phyloP scores from a whole-genome alignment of 768 basidiomycete genomes.

The Rhizopogon roseolus region DNA sequence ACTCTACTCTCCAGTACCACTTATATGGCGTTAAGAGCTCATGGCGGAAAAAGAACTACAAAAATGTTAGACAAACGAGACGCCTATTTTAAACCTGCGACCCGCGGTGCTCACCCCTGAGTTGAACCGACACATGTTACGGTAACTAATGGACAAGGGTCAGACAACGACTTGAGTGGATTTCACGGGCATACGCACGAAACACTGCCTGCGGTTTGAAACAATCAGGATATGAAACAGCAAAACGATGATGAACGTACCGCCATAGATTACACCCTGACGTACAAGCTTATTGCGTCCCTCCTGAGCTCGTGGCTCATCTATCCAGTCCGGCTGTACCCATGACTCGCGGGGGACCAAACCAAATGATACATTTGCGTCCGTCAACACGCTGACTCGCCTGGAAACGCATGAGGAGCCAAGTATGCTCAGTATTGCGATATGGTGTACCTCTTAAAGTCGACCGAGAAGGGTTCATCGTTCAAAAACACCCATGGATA shows the following conservation, averaged over 20 bases:
- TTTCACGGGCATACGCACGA: slow-evolving; percentile 27
- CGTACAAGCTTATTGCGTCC: slow-evolving; percentile 47
- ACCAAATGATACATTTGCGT: slow-evolving; percentile 46
- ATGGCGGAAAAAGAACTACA: slow-evolving; percentile 52
- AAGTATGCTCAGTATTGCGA: neutral
- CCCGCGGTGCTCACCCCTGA: slow-evolving; percentile 44
- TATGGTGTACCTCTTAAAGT: slow-evolving; percentile 42
- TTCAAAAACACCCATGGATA: slow-evolving; percentile 68
- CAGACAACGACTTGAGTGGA: neutral
- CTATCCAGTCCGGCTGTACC: slow-evolving; percentile 71
- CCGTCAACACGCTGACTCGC: slow-evolving; percentile 32
- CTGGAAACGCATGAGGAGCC: slow-evolving; percentile 21
- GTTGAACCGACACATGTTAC: slow-evolving; percentile 79
- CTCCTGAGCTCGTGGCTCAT: slow-evolving; percentile 55
- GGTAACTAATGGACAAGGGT: slow-evolving; percentile 35
- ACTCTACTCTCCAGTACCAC: slow-evolving; percentile 65
- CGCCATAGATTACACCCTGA: slow-evolving; percentile 46
- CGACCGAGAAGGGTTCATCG: slow-evolving; percentile 50
- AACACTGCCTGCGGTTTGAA: slow-evolving; percentile 32
- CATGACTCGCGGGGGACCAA: slow-evolving; percentile 58
- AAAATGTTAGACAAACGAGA: slow-evolving; percentile 4
- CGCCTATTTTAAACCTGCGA: neutral
- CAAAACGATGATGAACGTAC: slow-evolving; percentile 22
- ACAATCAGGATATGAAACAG: neutral
- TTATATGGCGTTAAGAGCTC: slow-evolving; percentile 46